Evolutionary conservation across 169 alveolate genomes (phyloP).

Genomic region (Plasmodium blacklocki): DNA sequence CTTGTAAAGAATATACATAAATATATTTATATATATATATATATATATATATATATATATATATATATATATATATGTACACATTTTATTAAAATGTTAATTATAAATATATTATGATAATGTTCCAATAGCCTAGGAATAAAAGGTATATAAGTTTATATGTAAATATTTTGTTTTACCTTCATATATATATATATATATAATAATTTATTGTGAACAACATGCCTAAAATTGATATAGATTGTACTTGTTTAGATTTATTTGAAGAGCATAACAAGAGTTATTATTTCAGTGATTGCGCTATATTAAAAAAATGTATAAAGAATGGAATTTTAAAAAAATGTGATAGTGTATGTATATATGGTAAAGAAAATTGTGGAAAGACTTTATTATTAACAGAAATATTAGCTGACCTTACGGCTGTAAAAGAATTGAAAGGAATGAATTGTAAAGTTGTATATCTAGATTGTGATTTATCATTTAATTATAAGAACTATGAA

Average conservation of each 20-base stretch:
- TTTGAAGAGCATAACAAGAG: slow-evolving; percentile 25
- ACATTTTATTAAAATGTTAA: no score
- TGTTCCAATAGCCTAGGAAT: no score
- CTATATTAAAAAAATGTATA: slow-evolving; percentile 50
- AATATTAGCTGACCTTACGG: slow-evolving; percentile 66
- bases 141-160: no score
- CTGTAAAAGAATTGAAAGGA: slow-evolving; percentile 66
- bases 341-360: slow-evolving; percentile 71
- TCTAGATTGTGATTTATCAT: slow-evolving; percentile 62
- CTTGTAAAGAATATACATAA: no score
- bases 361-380: slow-evolving; percentile 73
- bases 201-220: no score
- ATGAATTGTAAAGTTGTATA: slow-evolving; percentile 70
- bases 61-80: no score
- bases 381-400: slow-evolving; percentile 60
- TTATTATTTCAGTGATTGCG: slow-evolving; percentile 43
- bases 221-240: slow-evolving; percentile 10
- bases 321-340: slow-evolving; percentile 44
- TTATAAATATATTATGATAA: no score
- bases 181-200: no score
- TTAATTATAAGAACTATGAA: slow-evolving; percentile 60
- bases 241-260: slow-evolving; percentile 69
- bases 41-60: no score
- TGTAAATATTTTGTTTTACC: no score
- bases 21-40: no score